These are phyloP conservation scores for Talaromyces amestolkiae DNA, from an alignment of 2,329 filamentous ascomycete species.

Conservation along the genomic window DNA sequence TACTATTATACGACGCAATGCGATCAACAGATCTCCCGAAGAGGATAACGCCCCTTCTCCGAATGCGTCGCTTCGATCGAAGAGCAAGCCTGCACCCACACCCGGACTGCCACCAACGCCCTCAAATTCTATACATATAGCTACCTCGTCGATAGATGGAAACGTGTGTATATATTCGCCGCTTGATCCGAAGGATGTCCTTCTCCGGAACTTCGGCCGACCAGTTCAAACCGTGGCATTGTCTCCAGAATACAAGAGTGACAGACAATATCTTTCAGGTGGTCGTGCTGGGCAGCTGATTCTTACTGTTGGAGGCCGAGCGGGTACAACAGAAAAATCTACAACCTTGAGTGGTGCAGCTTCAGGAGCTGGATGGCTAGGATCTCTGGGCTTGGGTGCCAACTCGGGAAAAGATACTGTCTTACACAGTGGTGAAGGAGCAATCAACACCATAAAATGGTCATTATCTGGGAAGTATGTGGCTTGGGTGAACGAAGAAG, in stretches of 20 bases:
- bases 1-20: constrained; percentile 42
- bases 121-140: constrained; percentile 89
- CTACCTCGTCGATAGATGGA: constrained; percentile 90
- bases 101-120: constrained; percentile 64
- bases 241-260: constrained; percentile 91
- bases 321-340: constrained; percentile 76
- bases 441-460: constrained; percentile 91
- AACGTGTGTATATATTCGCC: constrained; percentile 91
- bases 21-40: constrained; percentile 30
- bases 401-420: constrained; percentile 81
- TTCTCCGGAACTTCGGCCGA: constrained; percentile 86
- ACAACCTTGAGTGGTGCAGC: constrained; percentile 75
- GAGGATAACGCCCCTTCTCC: constrained; percentile 32
- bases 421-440: constrained; percentile 86
- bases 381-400: constrained; percentile 75
- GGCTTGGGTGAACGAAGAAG: constrained; percentile 93
- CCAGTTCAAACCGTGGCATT: constrained; percentile 88
- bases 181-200: constrained; percentile 83
- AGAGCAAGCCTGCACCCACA: constrained; percentile 29
- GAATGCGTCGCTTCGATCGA: constrained; percentile 31
- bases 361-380: constrained; percentile 84
- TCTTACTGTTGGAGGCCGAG: constrained; percentile 75
- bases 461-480: constrained; percentile 89
- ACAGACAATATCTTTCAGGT: constrained; percentile 85
- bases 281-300: constrained; percentile 85